A percentile compares a stretch with the other conserved stretches of the same genome.
Conservation (phyloP, 352 stramenopile species). For the Globisporangium barbulae region DNA sequence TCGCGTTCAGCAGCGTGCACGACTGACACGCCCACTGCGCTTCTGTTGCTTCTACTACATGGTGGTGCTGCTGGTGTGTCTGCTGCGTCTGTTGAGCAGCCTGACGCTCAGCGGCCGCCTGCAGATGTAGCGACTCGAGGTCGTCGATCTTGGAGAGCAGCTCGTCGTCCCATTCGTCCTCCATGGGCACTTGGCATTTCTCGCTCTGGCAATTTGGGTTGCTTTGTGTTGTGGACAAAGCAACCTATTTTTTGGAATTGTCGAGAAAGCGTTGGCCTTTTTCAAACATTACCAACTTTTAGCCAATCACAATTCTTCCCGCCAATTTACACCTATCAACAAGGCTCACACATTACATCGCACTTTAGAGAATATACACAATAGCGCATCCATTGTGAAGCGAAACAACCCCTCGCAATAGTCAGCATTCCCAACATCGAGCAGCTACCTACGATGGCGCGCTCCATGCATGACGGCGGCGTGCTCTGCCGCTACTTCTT, state of each 20-base stretch:
- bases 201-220: neutral
- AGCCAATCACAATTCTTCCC: neutral
- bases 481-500: slow-evolving; percentile 87
- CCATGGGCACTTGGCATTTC: slow-evolving; percentile 16
- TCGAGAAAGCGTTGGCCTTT: neutral
- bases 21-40: slow-evolving; percentile 45
- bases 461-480: slow-evolving; percentile 14
- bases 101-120: slow-evolving; percentile 12
- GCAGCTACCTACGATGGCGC: slow-evolving; percentile 8
- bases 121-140: slow-evolving; percentile 49
- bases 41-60: neutral
- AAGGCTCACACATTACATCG: neutral
- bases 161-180: slow-evolving; percentile 85
- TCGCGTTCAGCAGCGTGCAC: slow-evolving; percentile 62
- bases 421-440: neutral
- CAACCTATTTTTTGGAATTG: too few relatives aligned
- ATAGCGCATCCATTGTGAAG: neutral
- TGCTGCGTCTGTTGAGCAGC: slow-evolving; percentile 5
- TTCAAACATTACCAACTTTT: too few relatives aligned
- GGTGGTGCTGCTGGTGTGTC: neutral
- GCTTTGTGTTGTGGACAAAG: neutral
- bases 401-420: slow-evolving; percentile 6
- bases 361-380: neutral
- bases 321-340: neutral
- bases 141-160: slow-evolving; percentile 64